Base-by-base conservation (phyloP, 345 rosid genomes). In the Salix exigua region DNA sequence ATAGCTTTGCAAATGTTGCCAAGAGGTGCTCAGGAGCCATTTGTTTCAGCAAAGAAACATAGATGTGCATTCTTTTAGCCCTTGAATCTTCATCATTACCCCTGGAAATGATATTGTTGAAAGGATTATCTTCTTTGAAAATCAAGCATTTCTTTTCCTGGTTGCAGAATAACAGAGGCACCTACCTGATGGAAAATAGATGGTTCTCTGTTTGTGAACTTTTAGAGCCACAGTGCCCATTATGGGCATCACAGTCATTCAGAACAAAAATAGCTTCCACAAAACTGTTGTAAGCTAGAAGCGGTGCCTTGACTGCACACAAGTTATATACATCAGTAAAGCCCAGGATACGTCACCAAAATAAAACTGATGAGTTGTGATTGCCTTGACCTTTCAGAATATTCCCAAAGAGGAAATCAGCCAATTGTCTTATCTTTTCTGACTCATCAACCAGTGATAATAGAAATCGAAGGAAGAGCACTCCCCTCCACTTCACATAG, bases 401-500 rank as follows among this genome's bases (percentile, higher is more conserved):
- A 81, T 77, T 93, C 31, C 97, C 97, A 68, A 95, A 91, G 67
- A 93, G 94, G 66, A 88, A 95, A 80, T 91, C 94, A 58, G 98
- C 93, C 76, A 95, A 96, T 73, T 83, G 91, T 79, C 94, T 87
- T 69, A 96, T 91, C 90, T 91, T 96, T 74, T 86, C 94, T 30
- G 99, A 93, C 72, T 96, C 99, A 82, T 96, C 98, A 42, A 93
- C 99, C 71, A 95, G 91, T 13, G 96, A 88, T 66, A 91, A 75
- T 76, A 95, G 98, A 79, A 96, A 93, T 2, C 94, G 87, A 74
- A 93, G 91, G 79, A 93, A 93, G 76, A 91, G 94, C 65, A 91
- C 85, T 73, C 97, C 98, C 82, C 92, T 91, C 99, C 99, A 93
- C 87, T 96, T 93, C 68, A 96, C 98, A n/a, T 96, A 96, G 86